Percentiles rank a stretch among this genome's conserved stretches.
Conservation (phyloP, 768 basidiomycete species). For the Hygrophoropsis aurantiaca region DNA sequence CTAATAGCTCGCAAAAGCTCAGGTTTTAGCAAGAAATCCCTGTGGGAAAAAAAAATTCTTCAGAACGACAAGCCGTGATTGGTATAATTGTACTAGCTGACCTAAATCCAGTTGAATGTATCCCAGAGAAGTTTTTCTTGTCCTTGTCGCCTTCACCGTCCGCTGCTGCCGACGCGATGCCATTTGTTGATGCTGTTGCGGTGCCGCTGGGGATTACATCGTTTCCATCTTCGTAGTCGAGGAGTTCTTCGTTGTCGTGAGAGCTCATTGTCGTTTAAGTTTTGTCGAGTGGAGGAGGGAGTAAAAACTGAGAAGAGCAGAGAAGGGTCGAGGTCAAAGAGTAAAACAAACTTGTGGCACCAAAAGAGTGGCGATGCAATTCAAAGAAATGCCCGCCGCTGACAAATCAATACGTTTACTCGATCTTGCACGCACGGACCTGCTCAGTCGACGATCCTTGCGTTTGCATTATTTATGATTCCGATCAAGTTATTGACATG, state of each 20-base stretch:
- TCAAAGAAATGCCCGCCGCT: conserved; percentile 14
- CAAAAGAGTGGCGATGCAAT: conserved; percentile 23
- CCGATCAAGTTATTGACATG: too few relatives aligned
- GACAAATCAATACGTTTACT: conserved; percentile 18
- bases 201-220: conserved; percentile 68
- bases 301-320: conserved; percentile 21
- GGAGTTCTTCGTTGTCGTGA: conserved; percentile 88
- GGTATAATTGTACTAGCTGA: conserved; percentile 33
- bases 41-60: conserved; percentile 31
- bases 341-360: conserved; percentile 5
- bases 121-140: conserved; percentile 98
- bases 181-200: conserved; percentile 43
- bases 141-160: conserved; percentile 69
- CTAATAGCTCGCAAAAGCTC: conserved; percentile 96
- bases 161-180: conserved; percentile 45
- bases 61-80: too few relatives aligned
- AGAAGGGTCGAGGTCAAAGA: conserved; percentile 19
- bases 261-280: conserved; percentile 59
- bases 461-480: background rate
- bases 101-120: conserved; percentile 99
- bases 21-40: conserved; percentile 97
- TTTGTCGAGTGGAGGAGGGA: conserved; percentile 29
- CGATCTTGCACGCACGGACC: conserved; percentile 30
- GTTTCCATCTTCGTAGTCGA: conserved; percentile 93
- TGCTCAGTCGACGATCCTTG: background rate